Conservation (phyloP, 2,329 filamentous ascomycete genomes). For the Bretziella fagacearum region DNA sequence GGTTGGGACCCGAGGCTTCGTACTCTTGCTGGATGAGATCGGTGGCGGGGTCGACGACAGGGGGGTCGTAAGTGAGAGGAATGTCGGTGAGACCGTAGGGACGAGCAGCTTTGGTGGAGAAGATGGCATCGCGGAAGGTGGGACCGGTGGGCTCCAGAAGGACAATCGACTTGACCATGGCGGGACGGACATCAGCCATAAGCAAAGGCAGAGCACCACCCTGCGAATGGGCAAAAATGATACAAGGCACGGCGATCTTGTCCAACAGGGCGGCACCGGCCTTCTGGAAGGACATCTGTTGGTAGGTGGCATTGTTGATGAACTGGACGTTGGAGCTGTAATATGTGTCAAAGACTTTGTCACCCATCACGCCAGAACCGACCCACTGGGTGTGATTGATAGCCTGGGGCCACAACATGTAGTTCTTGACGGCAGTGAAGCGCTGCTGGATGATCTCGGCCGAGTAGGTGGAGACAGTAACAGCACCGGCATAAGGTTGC, state of each 20-base stretch:
- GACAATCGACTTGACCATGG: constrained; percentile 26
- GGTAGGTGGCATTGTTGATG: constrained; percentile 20
- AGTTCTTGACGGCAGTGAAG: constrained; percentile 23
- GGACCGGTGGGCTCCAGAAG: constrained; percentile 31
- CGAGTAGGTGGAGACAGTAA: constrained; percentile 18
- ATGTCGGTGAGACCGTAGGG: constrained; percentile 32
- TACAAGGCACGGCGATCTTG: constrained; percentile 25
- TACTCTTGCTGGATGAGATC: constrained; percentile 22
- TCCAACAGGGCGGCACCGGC: constrained; percentile 28
- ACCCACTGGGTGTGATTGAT: constrained; percentile 28
- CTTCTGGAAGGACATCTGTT: constrained; percentile 23
- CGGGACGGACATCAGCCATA: constrained; percentile 26
- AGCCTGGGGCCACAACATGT: constrained; percentile 26
- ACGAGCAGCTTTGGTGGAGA: constrained; percentile 22
- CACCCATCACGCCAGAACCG: constrained; percentile 24
- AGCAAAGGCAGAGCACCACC: constrained; percentile 28
- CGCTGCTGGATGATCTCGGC: constrained; percentile 23
- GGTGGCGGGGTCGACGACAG: constrained; percentile 21
- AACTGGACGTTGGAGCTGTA: constrained; percentile 26
- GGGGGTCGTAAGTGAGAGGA: constrained; percentile 32
- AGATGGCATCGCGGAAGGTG: constrained; percentile 28
- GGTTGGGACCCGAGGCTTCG: constrained; percentile 16
- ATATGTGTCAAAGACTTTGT: constrained; percentile 26
- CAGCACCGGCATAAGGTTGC: constrained; percentile 20
- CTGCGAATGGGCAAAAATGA: constrained; percentile 29